Base-by-base conservation (phyloP, 805 yeast species). In the Ogataea zsoltii region DNA sequence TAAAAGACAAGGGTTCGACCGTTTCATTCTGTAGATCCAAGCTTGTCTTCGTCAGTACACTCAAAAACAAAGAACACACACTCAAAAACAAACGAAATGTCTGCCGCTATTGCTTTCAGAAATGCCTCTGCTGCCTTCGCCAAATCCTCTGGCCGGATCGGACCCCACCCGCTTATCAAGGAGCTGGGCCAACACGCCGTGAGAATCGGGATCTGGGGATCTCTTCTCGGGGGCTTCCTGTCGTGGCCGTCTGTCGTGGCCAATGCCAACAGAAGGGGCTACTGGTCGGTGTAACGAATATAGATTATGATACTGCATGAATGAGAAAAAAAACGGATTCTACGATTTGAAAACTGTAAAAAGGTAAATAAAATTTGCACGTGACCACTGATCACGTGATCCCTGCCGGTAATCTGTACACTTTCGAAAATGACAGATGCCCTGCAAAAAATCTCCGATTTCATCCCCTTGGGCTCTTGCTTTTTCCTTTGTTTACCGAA, bases 121-220 rank as follows among this genome's bases (percentile, higher is more conserved):
- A 54, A 52, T 14, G 50, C 56, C 25, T 21, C 25, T 21, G 25
- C 25, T 21, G 25, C 25, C 9, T 5, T 21, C 9, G 38, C 50
- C 34, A 33, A 38, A 15, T 45, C 62, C 18, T 51, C 58, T 17
- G 33, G 46, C 30, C 61, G 69, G 55, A 36, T 66, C 15, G 70
- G 70, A 14, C 70, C 71, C 48, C 55, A 63, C 55, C 65, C 69
- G 36, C 37, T 49, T 15, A 23, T 57, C 34, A 45, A 29, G 4
- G 59, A 56, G 41, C 44, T 60, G 28, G 61, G 56, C 25, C 44
- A 50, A 31, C 66, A 61, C 36, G 54, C 57, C 36, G 60, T 59
- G 25, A 57, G 45, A 30, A 34, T 67, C 17, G 62, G 51, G 6
- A 32, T 37, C 2, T 68, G 71, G 70, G 65, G 60, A 18, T 44